A percentile compares a stretch with the other conserved stretches of the same genome.
Conservation (phyloP, 495 filamentous ascomycete species). For the Cudoniella acicularis region DNA sequence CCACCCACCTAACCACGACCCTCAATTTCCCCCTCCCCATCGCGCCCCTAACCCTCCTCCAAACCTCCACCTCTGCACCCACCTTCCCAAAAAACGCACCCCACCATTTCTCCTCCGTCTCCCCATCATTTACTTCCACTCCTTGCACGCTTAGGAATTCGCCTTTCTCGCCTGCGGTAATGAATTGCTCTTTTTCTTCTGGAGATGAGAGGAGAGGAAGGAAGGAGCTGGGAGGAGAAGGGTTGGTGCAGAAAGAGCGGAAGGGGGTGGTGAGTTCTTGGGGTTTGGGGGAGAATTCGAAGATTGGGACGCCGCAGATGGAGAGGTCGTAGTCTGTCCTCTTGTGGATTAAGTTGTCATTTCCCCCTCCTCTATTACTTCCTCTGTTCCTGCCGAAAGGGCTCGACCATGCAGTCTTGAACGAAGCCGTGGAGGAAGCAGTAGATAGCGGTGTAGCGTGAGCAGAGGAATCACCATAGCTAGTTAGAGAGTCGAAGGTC, state of each 20-base stretch:
- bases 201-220: no score
- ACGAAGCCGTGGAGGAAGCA: neutral
- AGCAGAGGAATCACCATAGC: no score
- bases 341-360: neutral
- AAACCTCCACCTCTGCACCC: neutral
- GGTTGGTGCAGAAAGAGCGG: no score
- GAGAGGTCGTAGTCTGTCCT: neutral
- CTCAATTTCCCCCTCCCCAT: neutral
- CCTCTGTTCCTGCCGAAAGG: neutral
- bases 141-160: neutral
- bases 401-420: neutral
- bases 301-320: neutral
- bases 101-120: neutral
- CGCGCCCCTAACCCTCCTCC: neutral
- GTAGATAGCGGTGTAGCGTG: no score
- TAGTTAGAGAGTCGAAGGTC: no score
- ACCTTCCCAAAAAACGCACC: neutral
- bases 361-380: neutral
- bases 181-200: neutral
- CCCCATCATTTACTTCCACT: neutral
- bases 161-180: neutral
- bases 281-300: neutral
- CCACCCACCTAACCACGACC: neutral
- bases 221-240: no score
- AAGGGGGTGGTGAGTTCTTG: neutral